Evolutionary conservation across 306 rosid genomes (phyloP), one percentile per base, ranked within the genome.

Genomic region (Styphnolobium japonicum): DNA sequence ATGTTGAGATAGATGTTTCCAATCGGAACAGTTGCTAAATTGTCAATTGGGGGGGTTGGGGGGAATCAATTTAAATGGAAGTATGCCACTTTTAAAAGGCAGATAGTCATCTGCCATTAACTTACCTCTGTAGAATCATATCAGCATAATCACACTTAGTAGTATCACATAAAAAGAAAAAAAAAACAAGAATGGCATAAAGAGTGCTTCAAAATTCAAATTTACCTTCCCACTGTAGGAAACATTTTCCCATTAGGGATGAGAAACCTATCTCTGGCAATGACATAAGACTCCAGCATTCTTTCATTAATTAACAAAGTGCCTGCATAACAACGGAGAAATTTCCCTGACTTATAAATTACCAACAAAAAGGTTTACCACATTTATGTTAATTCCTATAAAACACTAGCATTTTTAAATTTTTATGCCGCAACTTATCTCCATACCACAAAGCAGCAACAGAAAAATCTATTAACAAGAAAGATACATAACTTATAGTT

Each of bases 261-360:
- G 78, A 92, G 92, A 85, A 92, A 90, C 39, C 97, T 89, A 78
- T 92, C 96, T 84, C 97, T 86, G 40, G 97, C 96, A 55, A 92
- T 92, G 75, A 92, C 97, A 67, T 92, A 92, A 56, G 97, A 86
- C 87, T 92, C 97, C 57, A 92, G 85, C 97, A 92, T 92, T 85
- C 97, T 90, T 87, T 92, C 97, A 55, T 92, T 92, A 21, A 92
- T 83, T 68, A 92, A 82, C 85, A 92, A 77, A 39, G 97, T 92
- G 65, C 97, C 97, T 92, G 46, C 77, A 64, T 18, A 61, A 33
- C 70, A 79, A 42, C 3, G 45, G 72, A 33, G 29, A 60, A 76
- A 56, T 7, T 49, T 75, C 4, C 18, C 40, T 11, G 42, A 46
- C 37, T 39, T 37, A 56, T 51, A 61, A 63, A 68, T 46, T 31